A percentile compares a stretch with the other conserved stretches of the same genome.
phyloP scores from a whole-genome alignment of 2,329 filamentous ascomycete species.

The Aulographum hederae region DNA sequence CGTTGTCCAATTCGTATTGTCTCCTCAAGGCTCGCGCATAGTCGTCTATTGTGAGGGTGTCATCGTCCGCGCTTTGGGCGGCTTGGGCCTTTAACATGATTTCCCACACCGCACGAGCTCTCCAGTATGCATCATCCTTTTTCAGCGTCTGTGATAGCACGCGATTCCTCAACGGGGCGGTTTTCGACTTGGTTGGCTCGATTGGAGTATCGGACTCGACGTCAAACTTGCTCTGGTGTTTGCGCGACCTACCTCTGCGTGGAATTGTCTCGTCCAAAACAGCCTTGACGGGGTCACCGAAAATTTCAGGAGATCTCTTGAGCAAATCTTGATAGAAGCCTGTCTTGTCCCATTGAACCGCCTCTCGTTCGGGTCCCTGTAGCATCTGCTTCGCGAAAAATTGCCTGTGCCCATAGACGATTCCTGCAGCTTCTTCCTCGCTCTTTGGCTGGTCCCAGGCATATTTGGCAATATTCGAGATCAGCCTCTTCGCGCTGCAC shows the following conservation, averaged over 20 bases:
- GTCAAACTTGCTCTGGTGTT: background rate
- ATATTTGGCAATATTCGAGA: no score
- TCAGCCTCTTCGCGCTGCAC: conserved; percentile 19
- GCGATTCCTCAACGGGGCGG: background rate
- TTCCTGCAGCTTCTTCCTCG: no score
- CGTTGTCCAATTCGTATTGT: conserved; percentile 17
- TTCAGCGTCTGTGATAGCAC: background rate
- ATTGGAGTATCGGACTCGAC: background rate
- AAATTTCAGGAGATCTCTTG: conserved; percentile 15
- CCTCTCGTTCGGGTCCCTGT: conserved; percentile 25
- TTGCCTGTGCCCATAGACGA: conserved; percentile 10
- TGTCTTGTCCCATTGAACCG: conserved; percentile 23
- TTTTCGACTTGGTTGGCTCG: background rate
- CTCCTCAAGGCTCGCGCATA: conserved; percentile 2
- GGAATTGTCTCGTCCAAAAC: background rate
- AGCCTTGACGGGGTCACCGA: background rate
- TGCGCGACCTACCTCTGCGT: background rate
- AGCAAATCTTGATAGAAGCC: conserved; percentile 23
- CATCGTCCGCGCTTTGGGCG: conserved; percentile 7
- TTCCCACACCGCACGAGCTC: conserved; percentile 14
- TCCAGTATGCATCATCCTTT: background rate
- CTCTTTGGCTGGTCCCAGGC: no score
- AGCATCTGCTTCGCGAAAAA: conserved; percentile 7
- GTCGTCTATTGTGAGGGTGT: conserved; percentile 1
- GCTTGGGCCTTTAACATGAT: conserved; percentile 20